A percentile compares a stretch with the other conserved stretches of the same genome.
These are phyloP conservation scores for Discostella pseudostelligera DNA, from an alignment of 108 stramenopile genomes.

Conservation along the genomic window DNA sequence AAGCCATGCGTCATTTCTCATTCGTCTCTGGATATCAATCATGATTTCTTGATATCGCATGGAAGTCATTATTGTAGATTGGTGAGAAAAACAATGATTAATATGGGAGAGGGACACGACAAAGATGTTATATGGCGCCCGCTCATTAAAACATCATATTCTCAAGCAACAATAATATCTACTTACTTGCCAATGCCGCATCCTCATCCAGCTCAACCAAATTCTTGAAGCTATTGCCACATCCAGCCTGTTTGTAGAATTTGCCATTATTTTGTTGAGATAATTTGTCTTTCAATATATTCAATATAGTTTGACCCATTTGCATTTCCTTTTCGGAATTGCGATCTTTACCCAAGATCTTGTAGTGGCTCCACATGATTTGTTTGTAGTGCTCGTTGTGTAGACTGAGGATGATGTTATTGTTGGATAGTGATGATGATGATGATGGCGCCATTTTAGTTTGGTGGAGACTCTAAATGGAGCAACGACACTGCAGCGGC, in stretches of 20 bases:
- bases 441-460: too few species aligned
- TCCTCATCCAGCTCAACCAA: neutral
- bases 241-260: neutral
- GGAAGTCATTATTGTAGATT: neutral
- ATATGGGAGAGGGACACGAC: neutral
- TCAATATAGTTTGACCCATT: neutral
- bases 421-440: too few species aligned
- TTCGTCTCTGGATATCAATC: neutral
- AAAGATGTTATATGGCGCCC: neutral
- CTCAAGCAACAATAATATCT: neutral
- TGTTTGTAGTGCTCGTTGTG: neutral
- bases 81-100: neutral
- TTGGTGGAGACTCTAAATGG: too few species aligned
- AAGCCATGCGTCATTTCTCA: neutral
- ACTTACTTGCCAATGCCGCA: slow-evolving; percentile 4
- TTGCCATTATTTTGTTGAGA: neutral
- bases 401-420: neutral
- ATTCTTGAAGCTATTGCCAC: neutral
- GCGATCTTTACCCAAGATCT: neutral
- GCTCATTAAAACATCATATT: neutral
- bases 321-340: neutral
- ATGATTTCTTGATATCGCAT: neutral
- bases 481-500: too few species aligned
- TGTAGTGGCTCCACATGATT: slow-evolving; percentile 2
- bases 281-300: neutral